A percentile compares a stretch with the other conserved stretches of the same genome.
Conservation (phyloP, 2,329 filamentous ascomycete species). For the Microdochium bolleyi region DNA sequence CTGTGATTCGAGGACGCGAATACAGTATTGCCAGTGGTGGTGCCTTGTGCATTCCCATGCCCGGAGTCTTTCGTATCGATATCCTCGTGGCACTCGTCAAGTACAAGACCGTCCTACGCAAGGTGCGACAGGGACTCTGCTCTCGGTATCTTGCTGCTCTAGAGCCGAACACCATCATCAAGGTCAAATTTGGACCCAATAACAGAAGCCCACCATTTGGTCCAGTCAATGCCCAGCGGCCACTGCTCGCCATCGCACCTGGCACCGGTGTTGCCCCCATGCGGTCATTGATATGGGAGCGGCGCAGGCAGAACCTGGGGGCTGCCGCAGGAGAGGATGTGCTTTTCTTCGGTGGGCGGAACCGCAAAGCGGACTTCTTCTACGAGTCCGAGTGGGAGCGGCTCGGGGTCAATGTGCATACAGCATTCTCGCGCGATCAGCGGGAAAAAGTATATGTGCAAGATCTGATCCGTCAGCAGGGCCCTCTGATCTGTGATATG, state of each 20-base stretch:
- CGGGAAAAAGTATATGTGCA: constrained; percentile 47
- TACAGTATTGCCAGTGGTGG: constrained; percentile 87
- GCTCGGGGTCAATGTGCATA: constrained; percentile 43
- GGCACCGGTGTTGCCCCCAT: constrained; percentile 86
- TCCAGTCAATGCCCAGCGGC: constrained; percentile 20
- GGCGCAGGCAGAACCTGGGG: constrained; percentile 26
- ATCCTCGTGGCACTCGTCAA: constrained; percentile 83
- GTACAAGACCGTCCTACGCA: constrained; percentile 80
- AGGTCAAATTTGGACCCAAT: constrained; percentile 15
- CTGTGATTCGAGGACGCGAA: constrained; percentile 76
- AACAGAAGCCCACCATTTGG: constrained; percentile 18
- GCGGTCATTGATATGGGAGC: constrained; percentile 71
- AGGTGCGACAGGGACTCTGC: constrained; percentile 78
- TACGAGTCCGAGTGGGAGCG: constrained; percentile 68
- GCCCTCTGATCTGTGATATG: constrained; percentile 22
- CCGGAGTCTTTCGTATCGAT: constrained; percentile 46
- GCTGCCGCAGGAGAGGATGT: constrained; percentile 22
- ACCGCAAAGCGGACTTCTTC: constrained; percentile 67
- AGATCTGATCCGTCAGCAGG: constrained; percentile 39
- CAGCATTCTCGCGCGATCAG: constrained; percentile 67
- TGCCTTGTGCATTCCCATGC: constrained; percentile 7
- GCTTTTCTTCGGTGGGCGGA: constrained; percentile 82
- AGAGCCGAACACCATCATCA: constrained; percentile 35
- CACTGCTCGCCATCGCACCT: constrained; percentile 72
- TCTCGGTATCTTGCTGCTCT: constrained; percentile 70